Evolutionary conservation across 1,284 basidiomycete species (phyloP).

Genomic region (Kwoniella shivajii): DNA sequence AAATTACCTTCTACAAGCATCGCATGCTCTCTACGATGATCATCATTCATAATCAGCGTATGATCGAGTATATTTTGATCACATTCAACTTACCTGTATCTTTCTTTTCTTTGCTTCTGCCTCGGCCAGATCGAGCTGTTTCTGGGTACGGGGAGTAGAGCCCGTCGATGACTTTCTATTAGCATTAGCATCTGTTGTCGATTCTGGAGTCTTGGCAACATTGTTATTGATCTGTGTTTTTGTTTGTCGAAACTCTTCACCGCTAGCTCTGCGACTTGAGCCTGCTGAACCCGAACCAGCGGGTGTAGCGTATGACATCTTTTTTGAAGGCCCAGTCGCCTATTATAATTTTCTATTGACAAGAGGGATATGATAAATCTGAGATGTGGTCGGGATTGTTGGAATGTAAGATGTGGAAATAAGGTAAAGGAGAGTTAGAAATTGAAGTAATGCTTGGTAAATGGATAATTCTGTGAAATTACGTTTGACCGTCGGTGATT

Average conservation of each 20-base stretch:
- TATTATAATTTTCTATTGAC: too few relatives aligned
- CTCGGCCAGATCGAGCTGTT: slow-evolving; percentile 16
- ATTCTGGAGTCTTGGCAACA: background rate
- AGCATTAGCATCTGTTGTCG: background rate
- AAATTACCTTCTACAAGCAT: slow-evolving; percentile 40
- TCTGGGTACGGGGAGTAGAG: slow-evolving; percentile 2
- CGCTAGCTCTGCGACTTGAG: background rate
- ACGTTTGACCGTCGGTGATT: too few relatives aligned
- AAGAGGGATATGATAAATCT: too few relatives aligned
- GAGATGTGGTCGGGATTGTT: too few relatives aligned
- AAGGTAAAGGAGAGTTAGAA: too few relatives aligned
- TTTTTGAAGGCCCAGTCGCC: too few relatives aligned
- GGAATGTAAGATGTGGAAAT: too few relatives aligned
- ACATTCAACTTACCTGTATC: slow-evolving; percentile 25
- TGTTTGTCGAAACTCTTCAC: background rate
- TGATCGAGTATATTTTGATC: background rate
- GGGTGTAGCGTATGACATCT: too few relatives aligned
- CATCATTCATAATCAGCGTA: background rate
- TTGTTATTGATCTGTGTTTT: background rate
- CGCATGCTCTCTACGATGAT: slow-evolving; percentile 48
- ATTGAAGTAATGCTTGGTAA: too few relatives aligned
- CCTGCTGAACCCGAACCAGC: too few relatives aligned
- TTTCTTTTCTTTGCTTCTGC: slow-evolving; percentile 33
- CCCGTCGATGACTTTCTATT: background rate
- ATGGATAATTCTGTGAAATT: too few relatives aligned